phyloP scores from a whole-genome alignment of 805 yeast genomes.

The Brettanomyces sp. region DNA sequence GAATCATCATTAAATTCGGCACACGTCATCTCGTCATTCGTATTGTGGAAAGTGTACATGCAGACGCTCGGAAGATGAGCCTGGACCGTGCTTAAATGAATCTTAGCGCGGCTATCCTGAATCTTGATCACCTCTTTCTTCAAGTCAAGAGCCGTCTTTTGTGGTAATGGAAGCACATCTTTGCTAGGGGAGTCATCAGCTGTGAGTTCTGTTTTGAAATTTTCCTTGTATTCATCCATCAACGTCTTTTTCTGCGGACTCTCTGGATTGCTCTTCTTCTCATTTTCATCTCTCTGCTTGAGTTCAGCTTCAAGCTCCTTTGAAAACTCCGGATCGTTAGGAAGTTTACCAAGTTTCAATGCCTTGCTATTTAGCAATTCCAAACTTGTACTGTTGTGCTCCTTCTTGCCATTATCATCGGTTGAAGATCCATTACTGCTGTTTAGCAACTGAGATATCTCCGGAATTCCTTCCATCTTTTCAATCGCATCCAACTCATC shows the following conservation, averaged over 20 bases:
- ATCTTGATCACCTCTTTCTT: slow-evolving; percentile 70
- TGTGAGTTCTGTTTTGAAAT: slow-evolving; percentile 42
- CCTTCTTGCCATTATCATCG: slow-evolving; percentile 9
- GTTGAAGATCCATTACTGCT: slow-evolving; percentile 9
- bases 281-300: slow-evolving; percentile 60
- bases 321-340: slow-evolving; percentile 75
- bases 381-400: slow-evolving; percentile 19
- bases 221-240: slow-evolving; percentile 56
- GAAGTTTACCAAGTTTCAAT: slow-evolving; percentile 75
- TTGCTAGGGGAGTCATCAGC: slow-evolving; percentile 61
- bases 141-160: slow-evolving; percentile 69
- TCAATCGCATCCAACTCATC: slow-evolving; percentile 35
- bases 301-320: slow-evolving; percentile 81
- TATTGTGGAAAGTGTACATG: slow-evolving; percentile 96
- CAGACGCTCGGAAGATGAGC: slow-evolving; percentile 89
- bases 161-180: slow-evolving; percentile 78
- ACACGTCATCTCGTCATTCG: slow-evolving; percentile 81
- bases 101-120: slow-evolving; percentile 71
- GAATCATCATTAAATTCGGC: slow-evolving; percentile 83
- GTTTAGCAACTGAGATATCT: slow-evolving; percentile 27
- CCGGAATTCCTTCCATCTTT: slow-evolving; percentile 40
- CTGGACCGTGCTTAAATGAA: slow-evolving; percentile 60
- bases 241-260: slow-evolving; percentile 30
- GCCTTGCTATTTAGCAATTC: slow-evolving; percentile 55
- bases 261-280: slow-evolving; percentile 14